Base-by-base conservation (phyloP, 164 flowering plant species). In the Vitis cinerea region DNA sequence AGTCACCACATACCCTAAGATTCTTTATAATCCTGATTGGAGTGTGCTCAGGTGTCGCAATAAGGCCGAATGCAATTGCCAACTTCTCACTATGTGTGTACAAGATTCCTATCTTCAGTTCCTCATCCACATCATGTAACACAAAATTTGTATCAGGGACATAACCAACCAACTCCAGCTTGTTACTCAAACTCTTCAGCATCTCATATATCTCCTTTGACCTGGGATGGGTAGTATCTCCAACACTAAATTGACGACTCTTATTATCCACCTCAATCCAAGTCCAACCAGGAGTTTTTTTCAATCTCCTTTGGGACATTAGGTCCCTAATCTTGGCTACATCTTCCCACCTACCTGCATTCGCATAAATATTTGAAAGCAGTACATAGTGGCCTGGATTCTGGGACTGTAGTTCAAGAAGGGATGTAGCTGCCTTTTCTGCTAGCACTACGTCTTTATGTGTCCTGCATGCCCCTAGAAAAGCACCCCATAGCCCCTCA, bases 81-180 rank as follows among this genome's bases (percentile, higher is more conserved):
- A 87, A 66, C 67, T 85, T 87, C 78, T 85, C 88, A 69, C 88
- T 83, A 49, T 87, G 88, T 1, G 73, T 60, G 52, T 71, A 80
- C 61, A 88, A 58, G 65, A 76, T 70, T 49, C 74, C 83, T 4
- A 69, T 69, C 77, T 88, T 82, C 15, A 73, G 81, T 61, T 88
- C 92, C 71, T 88, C 90, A 51, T 84, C 86, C 48, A 84, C 88
- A 77, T 86, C 92, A 70, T 86, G 87, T 48, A 84, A 64, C 19
- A 82, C 87, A 66, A 77, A 84, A 64, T 80, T 72, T 52, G 85
- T 83, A 75, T 86, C 86, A 11, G 87, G 92, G 23, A 83, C 72
- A 81, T 88, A 88, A 8, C 87, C 88, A 70, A 80, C 87, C 75
- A 74, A 53, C 74, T 83, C 83, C 72, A 86, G 56, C 73, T 80